Evolutionary conservation across 305 asterid species (phyloP).

Genomic region (Rubia peregrina): DNA sequence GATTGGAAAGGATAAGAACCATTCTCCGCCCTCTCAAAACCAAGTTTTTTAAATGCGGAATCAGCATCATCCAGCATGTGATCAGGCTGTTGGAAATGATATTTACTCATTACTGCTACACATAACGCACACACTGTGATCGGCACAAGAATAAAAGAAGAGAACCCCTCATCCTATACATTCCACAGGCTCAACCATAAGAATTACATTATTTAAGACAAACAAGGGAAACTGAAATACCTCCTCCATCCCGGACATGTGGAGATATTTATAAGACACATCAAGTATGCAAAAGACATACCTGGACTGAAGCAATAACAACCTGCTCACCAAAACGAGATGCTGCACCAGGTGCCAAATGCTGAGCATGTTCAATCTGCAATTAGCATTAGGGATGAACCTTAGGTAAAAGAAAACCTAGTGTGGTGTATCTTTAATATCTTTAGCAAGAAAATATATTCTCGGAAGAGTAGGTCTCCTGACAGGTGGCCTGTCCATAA

Average conservation of each 20-base stretch:
- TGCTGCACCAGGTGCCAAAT: conserved; percentile 65
- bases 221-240: not conserved
- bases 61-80: conserved; percentile 88
- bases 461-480: too few relatives aligned
- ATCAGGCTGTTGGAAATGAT: conserved; percentile 61
- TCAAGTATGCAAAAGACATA: conserved; percentile 20
- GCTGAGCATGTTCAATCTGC: conserved; percentile 99
- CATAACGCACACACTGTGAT: not conserved
- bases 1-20: conserved; percentile 76
- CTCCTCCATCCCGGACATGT: not conserved
- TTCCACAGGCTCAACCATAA: not conserved
- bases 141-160: not conserved
- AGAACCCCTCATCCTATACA: not conserved
- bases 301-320: conserved; percentile 94
- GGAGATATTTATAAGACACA: not conserved
- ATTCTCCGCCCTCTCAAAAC: conserved; percentile 59
- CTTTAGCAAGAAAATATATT: not conserved
- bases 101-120: conserved; percentile 2
- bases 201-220: not conserved
- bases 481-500: too few relatives aligned
- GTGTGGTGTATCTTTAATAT: conserved; percentile 6
- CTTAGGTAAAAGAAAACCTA: not conserved
- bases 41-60: conserved; percentile 71
- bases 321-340: conserved; percentile 68
- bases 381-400: conserved; percentile 12